Evolutionary conservation across 768 basidiomycete genomes (phyloP).

Genomic region (Coprinellus aureogranulatus): DNA sequence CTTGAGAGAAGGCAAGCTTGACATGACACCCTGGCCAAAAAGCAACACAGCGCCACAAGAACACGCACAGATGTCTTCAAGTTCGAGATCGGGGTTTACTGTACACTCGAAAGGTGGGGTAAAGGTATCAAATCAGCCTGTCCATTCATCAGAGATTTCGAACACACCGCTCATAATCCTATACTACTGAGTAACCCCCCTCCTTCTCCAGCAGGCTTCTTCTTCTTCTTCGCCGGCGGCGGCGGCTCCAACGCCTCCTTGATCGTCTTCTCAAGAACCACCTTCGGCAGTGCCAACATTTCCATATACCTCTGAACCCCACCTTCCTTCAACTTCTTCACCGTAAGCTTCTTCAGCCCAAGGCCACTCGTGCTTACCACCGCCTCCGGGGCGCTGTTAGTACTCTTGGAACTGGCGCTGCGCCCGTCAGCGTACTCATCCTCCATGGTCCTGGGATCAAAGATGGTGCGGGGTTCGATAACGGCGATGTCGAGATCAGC

Average conservation of each 20-base stretch:
- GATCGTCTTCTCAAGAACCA: constrained; percentile 14
- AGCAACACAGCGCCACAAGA: too few species aligned
- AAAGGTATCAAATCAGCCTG: too few species aligned
- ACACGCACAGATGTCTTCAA: too few species aligned
- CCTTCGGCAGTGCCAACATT: constrained; percentile 11
- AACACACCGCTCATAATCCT: background rate
- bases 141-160: too few species aligned
- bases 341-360: constrained; percentile 6
- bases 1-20: too few species aligned
- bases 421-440: constrained; percentile 25
- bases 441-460: constrained; percentile 19
- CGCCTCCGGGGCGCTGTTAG: constrained; percentile 5
- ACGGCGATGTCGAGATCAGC: constrained; percentile 18
- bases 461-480: constrained; percentile 7
- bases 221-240: constrained; percentile 3
- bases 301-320: constrained; percentile 5
- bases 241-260: constrained; percentile 11
- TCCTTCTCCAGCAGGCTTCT: background rate
- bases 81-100: too few species aligned
- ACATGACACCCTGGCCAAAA: too few species aligned
- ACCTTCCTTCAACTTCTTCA: constrained; percentile 5
- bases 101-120: too few species aligned
- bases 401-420: background rate
- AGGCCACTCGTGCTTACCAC: constrained; percentile 12
- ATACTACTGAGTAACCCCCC: background rate